Conservation (phyloP, 352 stramenopile genomes). For the Pythium aristosporum region DNA sequence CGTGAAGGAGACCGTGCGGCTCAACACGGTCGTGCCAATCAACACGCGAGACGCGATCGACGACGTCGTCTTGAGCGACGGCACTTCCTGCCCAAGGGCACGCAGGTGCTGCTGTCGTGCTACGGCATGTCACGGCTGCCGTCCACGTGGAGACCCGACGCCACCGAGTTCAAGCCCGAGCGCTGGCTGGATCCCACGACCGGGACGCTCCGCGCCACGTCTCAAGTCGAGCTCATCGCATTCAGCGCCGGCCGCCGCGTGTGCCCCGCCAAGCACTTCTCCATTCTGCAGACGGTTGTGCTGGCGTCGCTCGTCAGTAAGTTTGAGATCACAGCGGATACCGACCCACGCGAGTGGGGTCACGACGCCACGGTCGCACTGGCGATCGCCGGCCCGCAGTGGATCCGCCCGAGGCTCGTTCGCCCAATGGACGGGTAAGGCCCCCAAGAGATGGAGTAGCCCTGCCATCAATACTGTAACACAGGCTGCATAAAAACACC, state of each 20-base stretch:
- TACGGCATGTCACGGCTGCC: slow-evolving; percentile 33
- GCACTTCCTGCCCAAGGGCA: slow-evolving; percentile 56
- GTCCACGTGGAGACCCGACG: slow-evolving; percentile 63
- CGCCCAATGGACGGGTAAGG: too few species aligned
- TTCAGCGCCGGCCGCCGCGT: slow-evolving; percentile 65
- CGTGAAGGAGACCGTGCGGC: slow-evolving; percentile 63
- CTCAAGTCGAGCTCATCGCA: slow-evolving; percentile 61
- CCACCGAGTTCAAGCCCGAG: slow-evolving; percentile 58
- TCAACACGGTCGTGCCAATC: slow-evolving; percentile 58
- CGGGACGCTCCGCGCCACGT: slow-evolving; percentile 34
- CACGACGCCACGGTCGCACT: slow-evolving; percentile 36
- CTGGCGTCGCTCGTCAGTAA: slow-evolving; percentile 43
- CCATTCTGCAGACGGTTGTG: slow-evolving; percentile 58
- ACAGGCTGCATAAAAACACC: too few species aligned
- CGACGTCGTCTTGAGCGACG: slow-evolving; percentile 61
- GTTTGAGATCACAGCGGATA: slow-evolving; percentile 33
- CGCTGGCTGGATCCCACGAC: slow-evolving; percentile 58
- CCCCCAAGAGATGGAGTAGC: too few species aligned
- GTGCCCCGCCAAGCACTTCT: slow-evolving; percentile 59
- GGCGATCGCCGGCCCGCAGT: slow-evolving; percentile 35
- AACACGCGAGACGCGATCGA: slow-evolving; percentile 44
- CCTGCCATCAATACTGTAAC: too few species aligned
- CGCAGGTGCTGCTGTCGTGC: slow-evolving; percentile 46
- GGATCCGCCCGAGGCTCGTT: neutral
- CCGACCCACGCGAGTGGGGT: slow-evolving; percentile 26